Conservation (phyloP, 129 eudicot species). For the Pittosporum tobira region DNA sequence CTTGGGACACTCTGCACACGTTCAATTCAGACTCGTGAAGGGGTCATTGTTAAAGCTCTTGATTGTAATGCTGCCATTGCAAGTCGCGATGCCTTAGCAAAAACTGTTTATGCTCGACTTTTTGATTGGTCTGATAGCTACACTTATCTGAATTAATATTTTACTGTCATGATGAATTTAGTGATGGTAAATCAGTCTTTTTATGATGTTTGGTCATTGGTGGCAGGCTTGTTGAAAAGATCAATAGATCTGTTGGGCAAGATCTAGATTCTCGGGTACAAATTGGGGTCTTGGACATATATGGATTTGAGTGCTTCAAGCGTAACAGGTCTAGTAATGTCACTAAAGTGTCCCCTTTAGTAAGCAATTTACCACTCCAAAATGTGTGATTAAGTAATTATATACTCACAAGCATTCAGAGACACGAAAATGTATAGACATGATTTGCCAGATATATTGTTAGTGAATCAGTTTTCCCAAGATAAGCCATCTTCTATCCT, state of each 20-base stretch:
- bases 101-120: constrained; percentile 82
- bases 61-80: constrained; percentile 92
- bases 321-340: constrained; percentile 52
- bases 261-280: constrained; percentile 66
- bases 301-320: constrained; percentile 96
- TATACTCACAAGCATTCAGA: too few species aligned
- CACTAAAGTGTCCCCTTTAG: background rate
- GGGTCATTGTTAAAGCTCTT: constrained; percentile 69
- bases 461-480: too few species aligned
- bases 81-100: constrained; percentile 94
- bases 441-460: too few species aligned
- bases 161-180: background rate
- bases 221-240: constrained; percentile 98
- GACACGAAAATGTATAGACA: too few species aligned
- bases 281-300: constrained; percentile 93
- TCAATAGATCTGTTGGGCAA: constrained; percentile 93
- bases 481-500: too few species aligned
- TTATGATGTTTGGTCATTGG: constrained; percentile 13
- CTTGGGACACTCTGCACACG: constrained; percentile 81
- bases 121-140: constrained; percentile 76
- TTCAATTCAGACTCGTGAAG: constrained; percentile 90
- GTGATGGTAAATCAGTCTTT: constrained; percentile 7
- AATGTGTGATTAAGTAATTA: too few species aligned
- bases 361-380: too few species aligned
- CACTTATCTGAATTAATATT: background rate